These are phyloP conservation scores for Cercophora scortea DNA, from an alignment of 495 filamentous ascomycete genomes.

Conservation along the genomic window DNA sequence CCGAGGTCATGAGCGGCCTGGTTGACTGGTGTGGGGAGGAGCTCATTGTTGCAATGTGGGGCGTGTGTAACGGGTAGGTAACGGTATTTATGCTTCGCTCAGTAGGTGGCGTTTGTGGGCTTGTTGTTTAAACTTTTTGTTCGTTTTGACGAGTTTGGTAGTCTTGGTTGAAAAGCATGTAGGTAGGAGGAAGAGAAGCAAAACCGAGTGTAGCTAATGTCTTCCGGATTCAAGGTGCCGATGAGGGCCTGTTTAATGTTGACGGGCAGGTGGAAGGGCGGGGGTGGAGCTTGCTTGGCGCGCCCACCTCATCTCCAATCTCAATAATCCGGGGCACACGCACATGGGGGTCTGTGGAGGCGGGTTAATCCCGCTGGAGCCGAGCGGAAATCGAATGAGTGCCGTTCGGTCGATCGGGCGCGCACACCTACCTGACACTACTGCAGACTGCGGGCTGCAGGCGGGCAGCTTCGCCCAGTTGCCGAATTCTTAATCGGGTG, in stretches of 20 bases:
- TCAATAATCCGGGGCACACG: too few relatives aligned
- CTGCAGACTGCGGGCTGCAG: too few relatives aligned
- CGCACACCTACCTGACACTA: too few relatives aligned
- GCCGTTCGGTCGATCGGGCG: too few relatives aligned
- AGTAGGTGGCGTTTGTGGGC: neutral
- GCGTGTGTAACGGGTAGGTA: neutral
- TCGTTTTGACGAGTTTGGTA: neutral
- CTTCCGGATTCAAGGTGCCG: too few relatives aligned
- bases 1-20: constrained; percentile 27
- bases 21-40: neutral
- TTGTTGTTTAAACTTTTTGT: neutral
- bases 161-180: neutral
- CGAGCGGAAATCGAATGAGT: too few relatives aligned
- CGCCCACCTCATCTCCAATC: too few relatives aligned
- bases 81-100: neutral
- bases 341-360: too few relatives aligned
- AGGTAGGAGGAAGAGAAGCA: neutral
- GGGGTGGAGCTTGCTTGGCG: too few relatives aligned
- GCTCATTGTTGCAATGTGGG: neutral
- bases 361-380: too few relatives aligned
- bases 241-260: too few relatives aligned
- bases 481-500: neutral
- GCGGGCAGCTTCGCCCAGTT: neutral
- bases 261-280: too few relatives aligned
- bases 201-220: neutral